Base-by-base conservation (phyloP, 805 yeast genomes). In the Hermanozyma aechmeae region DNA sequence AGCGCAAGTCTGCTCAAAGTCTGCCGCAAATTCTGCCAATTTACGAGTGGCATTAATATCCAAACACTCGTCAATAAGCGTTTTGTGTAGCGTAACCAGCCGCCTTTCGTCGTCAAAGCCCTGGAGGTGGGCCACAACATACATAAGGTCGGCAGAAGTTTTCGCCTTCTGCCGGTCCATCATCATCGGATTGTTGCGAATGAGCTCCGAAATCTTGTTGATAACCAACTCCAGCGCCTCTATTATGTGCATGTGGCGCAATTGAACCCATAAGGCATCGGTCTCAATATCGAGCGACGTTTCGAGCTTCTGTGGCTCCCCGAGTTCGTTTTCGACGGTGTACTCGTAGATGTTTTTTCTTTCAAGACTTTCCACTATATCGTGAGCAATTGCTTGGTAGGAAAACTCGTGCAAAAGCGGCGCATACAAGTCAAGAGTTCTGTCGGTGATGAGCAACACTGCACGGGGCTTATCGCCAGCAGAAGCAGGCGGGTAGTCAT, bases 371-470 rank as follows among this genome's bases (percentile, higher is more conserved):
- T 57, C 58, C 2, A 68, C 66, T 16, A 79, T 55, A 51, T 89
- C 98, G 58, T 79, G 79, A 13, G 87, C 80, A 82, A 87, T 77
- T 4, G 96, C 87, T 55, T 89, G 94, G 53, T 87, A 92, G 15
- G 79, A 73, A 53, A 87, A 84, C 50, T 85, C 95, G 52, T 92
- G 97, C 31, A 87, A 55, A 26, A 92, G 50, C 0, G 96, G 95
- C 5, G 92, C 81, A 43, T 73, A 72, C 27, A 80, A 60, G 51
- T 93, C 98, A 49, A 86, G 50, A 2, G 94, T 68, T 37, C 99
- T 67, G 53, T 92, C 98, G 2, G 82, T 63, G 13, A 92, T 73
- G 19, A 92, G 53, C 39, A 89, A 65, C 0, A 82, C 65, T 0
- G 95, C 70, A 37, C 92, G 65, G 13, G 84, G 83, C 40, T 82